Evolutionary conservation across 2,329 filamentous ascomycete species (phyloP), one percentile per base, ranked within the genome.

Genomic region (Ophiostoma triangulosporum): DNA sequence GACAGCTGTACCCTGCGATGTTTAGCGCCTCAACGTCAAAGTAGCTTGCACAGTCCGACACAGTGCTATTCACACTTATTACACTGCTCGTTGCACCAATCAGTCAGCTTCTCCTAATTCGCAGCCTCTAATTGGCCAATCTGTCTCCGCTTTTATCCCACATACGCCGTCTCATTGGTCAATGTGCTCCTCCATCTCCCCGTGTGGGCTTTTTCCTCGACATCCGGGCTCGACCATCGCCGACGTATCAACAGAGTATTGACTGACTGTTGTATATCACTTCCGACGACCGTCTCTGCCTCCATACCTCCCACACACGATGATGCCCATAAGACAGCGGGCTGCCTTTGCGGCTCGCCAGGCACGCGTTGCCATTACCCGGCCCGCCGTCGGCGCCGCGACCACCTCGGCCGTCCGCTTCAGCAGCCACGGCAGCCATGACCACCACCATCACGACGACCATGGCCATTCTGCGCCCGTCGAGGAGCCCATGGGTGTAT

Each of bases 401-500:
- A 11, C 33, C 27, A 55, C 57, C 27, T 56, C 58, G 32, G 57
- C 51, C 32, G 60, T 63, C 51, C 67, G 65, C 56, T 79, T 80
- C 64, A 76, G 75, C 60, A 56, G 51, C 57, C 58, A 59, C 51
- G 48, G 33, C 55, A 15, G 33, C 27, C 48, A 50, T 24, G 52
- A 56, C 51, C 52, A 56, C 45, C 50, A 55, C 54, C 9, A 35
- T 46, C 48, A 54, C 51, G 33, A 55, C 51, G 33, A 55, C 49
- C 52, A 53, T 50, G 53, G 74, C 59, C 68, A 69, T 64, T 74
- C 77, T 61, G 69, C 43, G 65, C 56, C 69, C 72, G 64, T 62
- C 54, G 69, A 73, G 63, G 78, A 81, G 67, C 69, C 71, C 56
- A 70, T 80, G 62, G 77, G 77, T 61, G 78, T 81, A 78, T 56